A percentile compares a stretch with the other conserved stretches of the same genome.
These are phyloP conservation scores for Priceomyces melissophilus DNA, from an alignment of 805 yeast genomes.

Conservation along the genomic window DNA sequence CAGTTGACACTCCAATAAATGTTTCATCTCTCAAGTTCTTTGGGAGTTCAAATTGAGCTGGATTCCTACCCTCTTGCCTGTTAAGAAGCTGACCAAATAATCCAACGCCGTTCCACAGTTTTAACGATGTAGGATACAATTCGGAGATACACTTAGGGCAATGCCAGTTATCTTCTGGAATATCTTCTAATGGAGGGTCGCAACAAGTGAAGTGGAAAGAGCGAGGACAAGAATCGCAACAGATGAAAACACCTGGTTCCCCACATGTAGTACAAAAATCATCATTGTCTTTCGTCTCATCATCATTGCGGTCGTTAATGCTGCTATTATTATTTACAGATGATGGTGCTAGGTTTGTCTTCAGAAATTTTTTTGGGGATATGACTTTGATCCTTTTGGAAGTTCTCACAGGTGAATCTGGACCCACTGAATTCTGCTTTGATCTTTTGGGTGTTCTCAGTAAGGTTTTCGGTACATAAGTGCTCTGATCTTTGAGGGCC, in stretches of 20 bases:
- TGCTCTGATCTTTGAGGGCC: conserved; percentile 1
- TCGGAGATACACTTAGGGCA: conserved; percentile 71
- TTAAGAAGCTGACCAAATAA: conserved; percentile 57
- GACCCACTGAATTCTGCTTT: conserved; percentile 2
- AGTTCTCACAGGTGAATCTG: conserved; percentile 12
- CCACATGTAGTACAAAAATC: conserved; percentile 93
- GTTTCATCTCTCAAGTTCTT: conserved; percentile 56
- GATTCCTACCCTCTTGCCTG: conserved; percentile 57
- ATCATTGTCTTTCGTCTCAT: conserved; percentile 49
- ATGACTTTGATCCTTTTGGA: conserved; percentile 28
- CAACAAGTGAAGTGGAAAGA: conserved; percentile 91
- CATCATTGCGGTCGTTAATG: conserved; percentile 8
- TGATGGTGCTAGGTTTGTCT: conserved; percentile 23
- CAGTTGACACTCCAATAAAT: conserved; percentile 69
- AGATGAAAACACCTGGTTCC: conserved; percentile 80
- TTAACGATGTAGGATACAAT: conserved; percentile 20
- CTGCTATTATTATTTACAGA: conserved; percentile 5
- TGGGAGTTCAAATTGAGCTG: conserved; percentile 54
- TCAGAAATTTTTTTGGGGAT: conserved; percentile 28
- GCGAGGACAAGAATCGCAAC: conserved; percentile 91
- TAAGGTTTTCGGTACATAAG: conserved; percentile 1
- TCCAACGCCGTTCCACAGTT: conserved; percentile 39
- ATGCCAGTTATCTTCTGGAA: conserved; percentile 90
- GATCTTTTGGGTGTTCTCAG: conserved; percentile 7
- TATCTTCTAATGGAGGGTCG: conserved; percentile 81